Percentiles rank a stretch among this genome's conserved stretches.
phyloP scores from a whole-genome alignment of 2,329 filamentous ascomycete genomes.

The Elsinoe fawcettii region DNA sequence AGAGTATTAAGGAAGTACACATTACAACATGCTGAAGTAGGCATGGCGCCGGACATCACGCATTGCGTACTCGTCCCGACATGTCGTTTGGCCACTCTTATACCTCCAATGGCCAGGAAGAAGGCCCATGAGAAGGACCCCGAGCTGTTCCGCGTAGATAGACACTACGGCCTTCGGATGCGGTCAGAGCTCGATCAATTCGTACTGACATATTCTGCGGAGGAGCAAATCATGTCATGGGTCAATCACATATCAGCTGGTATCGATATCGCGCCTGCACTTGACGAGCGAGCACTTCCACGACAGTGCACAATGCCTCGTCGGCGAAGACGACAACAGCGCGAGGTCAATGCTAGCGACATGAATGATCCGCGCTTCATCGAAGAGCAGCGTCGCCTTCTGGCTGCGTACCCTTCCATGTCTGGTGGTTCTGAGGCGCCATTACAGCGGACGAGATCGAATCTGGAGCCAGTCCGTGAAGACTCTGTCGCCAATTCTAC shows the following conservation, averaged over 20 bases:
- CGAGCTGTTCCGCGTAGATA: constrained; percentile 37
- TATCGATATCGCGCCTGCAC: constrained; percentile 61
- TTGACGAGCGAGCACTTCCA: constrained; percentile 56
- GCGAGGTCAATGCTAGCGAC: constrained; percentile 26
- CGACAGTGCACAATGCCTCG: constrained; percentile 42
- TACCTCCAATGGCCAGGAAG: constrained; percentile 33
- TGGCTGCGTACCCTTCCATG: constrained; percentile 36
- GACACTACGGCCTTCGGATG: constrained; percentile 60
- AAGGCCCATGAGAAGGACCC: constrained; percentile 40
- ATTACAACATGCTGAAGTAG: constrained; percentile 66
- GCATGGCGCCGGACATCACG: constrained; percentile 63
- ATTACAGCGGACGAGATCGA: neutral
- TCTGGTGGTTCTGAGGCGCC: neutral
- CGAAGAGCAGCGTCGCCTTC: constrained; percentile 42
- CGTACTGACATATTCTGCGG: constrained; percentile 56
- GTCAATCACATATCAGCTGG: constrained; percentile 62
- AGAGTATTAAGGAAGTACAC: constrained; percentile 60
- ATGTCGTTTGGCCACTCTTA: constrained; percentile 38
- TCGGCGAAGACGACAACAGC: constrained; percentile 28
- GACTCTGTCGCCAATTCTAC: neutral
- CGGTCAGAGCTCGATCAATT: constrained; percentile 68
- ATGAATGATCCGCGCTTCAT: constrained; percentile 33
- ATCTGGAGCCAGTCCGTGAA: constrained; percentile 10
- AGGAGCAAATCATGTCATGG: constrained; percentile 61
- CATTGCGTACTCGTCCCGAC: constrained; percentile 45